Evolutionary conservation across 257 asterid species (phyloP).

Genomic region (Solanum raphanifolium): DNA sequence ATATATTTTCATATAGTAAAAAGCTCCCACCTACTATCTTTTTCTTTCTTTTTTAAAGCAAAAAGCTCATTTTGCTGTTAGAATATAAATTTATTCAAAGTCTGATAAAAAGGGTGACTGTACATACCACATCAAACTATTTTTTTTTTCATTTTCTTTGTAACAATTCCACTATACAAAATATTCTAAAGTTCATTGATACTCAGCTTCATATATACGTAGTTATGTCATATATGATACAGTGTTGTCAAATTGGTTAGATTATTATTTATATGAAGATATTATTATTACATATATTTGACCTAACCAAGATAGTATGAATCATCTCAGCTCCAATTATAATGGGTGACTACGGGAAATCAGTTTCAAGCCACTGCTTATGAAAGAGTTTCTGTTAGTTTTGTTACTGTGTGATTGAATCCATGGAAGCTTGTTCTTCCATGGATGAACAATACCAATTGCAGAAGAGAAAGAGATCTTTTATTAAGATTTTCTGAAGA

Average conservation of each 20-base stretch:
- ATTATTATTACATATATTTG: too few species aligned
- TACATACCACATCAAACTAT: background rate
- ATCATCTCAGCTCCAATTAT: background rate
- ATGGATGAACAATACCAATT: too few species aligned
- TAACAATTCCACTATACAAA: background rate
- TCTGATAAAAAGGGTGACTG: background rate
- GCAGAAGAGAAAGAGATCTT: too few species aligned
- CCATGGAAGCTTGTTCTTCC: too few species aligned
- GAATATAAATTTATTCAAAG: background rate
- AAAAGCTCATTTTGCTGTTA: background rate
- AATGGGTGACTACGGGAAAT: rapidly evolving
- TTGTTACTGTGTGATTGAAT: too few species aligned
- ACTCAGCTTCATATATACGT: too few species aligned
- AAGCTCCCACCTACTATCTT: background rate
- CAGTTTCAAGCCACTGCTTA: background rate
- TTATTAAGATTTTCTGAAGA: too few species aligned
- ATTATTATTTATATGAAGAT: background rate
- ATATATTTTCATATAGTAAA: background rate
- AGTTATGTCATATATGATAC: background rate
- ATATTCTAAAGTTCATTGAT: too few species aligned
- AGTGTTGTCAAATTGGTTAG: background rate
- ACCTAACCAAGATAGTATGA: background rate
- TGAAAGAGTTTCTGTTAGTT: too few species aligned
- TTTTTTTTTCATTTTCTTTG: background rate
- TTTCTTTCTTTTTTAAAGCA: too few species aligned